Evolutionary conservation across 805 yeast genomes (phyloP).

Genomic region (Candida anglica): DNA sequence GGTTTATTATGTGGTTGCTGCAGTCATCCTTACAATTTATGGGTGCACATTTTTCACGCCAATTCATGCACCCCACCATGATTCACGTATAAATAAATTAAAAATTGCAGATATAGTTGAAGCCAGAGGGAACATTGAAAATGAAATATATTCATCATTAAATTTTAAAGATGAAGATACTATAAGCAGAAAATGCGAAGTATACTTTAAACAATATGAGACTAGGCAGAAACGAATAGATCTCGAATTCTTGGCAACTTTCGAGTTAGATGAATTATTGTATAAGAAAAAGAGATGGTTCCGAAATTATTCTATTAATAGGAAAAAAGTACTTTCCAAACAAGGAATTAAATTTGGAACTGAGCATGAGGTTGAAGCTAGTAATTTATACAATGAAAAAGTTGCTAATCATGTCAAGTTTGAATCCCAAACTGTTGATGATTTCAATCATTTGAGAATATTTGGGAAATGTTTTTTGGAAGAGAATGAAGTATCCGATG

Average conservation of each 20-base stretch:
- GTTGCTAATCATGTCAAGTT: constrained; percentile 6
- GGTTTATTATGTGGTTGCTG: no score
- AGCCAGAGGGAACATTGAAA: constrained; percentile 9
- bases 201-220: constrained; percentile 14
- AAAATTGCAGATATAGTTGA: constrained; percentile 8
- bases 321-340: constrained; percentile 11
- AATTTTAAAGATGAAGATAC: neutral
- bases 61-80: no score
- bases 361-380: constrained; percentile 9
- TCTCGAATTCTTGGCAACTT: constrained; percentile 8
- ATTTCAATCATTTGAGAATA: constrained; percentile 18
- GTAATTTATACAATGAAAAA: constrained; percentile 7
- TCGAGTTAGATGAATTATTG: constrained; percentile 14
- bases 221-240: constrained; percentile 5
- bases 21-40: no score
- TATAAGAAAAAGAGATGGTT: constrained; percentile 26
- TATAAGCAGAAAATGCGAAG: constrained; percentile 7
- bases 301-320: constrained; percentile 8
- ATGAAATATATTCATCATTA: constrained; percentile 11
- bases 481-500: neutral
- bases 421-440: constrained; percentile 15
- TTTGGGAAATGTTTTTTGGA: constrained; percentile 23
- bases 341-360: constrained; percentile 10
- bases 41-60: no score
- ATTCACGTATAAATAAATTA: no score